Base-by-base conservation (phyloP, 2,329 filamentous ascomycete genomes). In the Aspergillus pseudonomiae region DNA sequence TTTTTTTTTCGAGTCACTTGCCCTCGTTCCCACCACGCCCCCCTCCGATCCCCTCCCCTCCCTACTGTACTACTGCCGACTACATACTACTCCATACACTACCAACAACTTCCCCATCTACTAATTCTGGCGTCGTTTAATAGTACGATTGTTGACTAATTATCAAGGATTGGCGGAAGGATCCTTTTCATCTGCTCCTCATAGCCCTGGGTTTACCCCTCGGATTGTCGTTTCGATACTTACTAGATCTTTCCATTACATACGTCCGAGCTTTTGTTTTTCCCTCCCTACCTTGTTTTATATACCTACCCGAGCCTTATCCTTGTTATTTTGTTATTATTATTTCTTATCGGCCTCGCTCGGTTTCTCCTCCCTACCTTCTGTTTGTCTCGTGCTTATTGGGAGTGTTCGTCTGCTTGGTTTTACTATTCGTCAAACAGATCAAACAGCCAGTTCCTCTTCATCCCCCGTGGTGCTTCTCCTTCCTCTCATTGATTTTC, bases 181-280 rank as follows among this genome's bases (percentile, higher is more conserved):
- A 55, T 55, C n/a, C 32, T 55, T 36, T 14, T 39, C 14, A 26
- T 32, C 52, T 55, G 6, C 32, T 39, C 32, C 28, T 39, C 52
- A 21, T 16, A 6, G 32, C 9, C 11, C 28, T 21, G 48, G 26
- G 19, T 19, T 41, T 55, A 21, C 52, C 32, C 52, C 52, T 54
- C 52, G 21, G 52, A 50, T 19, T 19, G 24, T 19, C 46, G 10
- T 50, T 12, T 21, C 50, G 6, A 55, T 26, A 39, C 52, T 41
- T 39, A 55, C 52, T 55, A 55, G 52, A 55, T 39, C 52, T 55
- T 55, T 55, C 52, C 32, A 55, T 55, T 55, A 55, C 52, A 36
- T 34, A 54, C 52, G 52, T 54, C 52, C 52, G 32, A 54, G 52
- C 52, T 54, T 36, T 32, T 30, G 32, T 36, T 36, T 32, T 32